These are phyloP conservation scores for Lentinus brumalis DNA, from an alignment of 768 basidiomycete species.

Conservation along the genomic window DNA sequence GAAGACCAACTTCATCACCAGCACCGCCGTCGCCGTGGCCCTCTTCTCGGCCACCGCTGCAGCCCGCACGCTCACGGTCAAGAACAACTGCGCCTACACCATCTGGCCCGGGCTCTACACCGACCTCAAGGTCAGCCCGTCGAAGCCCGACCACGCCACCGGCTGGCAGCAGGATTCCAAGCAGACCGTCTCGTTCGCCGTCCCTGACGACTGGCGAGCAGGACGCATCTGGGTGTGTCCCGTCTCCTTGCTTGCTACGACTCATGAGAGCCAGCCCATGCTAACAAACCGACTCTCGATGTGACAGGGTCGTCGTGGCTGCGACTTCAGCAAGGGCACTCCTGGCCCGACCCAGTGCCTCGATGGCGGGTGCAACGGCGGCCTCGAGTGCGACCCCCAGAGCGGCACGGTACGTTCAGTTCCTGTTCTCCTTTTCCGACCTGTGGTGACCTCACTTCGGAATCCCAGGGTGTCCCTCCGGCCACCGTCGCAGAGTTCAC, in stretches of 20 bases:
- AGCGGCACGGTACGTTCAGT: conserved; percentile 36
- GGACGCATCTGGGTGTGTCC: conserved; percentile 38
- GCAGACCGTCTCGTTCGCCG: conserved; percentile 29
- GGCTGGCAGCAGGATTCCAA: conserved; percentile 31
- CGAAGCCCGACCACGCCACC: conserved; percentile 29
- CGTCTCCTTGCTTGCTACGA: neutral
- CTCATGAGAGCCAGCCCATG: too few species aligned
- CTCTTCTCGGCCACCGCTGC: conserved; percentile 9
- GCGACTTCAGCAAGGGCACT: conserved; percentile 34
- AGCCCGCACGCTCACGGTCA: conserved; percentile 37
- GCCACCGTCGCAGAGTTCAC: conserved; percentile 41
- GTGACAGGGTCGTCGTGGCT: conserved; percentile 34
- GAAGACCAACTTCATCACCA: conserved; percentile 17
- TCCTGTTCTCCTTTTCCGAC: neutral
- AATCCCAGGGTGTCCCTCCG: conserved; percentile 37
- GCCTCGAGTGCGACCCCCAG: conserved; percentile 38
- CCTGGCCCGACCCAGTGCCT: conserved; percentile 37
- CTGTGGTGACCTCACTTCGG: conserved; percentile 15
- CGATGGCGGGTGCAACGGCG: conserved; percentile 43
- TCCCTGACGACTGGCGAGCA: conserved; percentile 40
- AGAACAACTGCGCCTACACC: conserved; percentile 43
- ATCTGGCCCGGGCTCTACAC: conserved; percentile 38
- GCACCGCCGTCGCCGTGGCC: conserved; percentile 5
- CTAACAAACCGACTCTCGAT: neutral
- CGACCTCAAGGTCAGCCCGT: conserved; percentile 33